Conservation (phyloP, 257 asterid genomes). For the Solanum sitiens region DNA sequence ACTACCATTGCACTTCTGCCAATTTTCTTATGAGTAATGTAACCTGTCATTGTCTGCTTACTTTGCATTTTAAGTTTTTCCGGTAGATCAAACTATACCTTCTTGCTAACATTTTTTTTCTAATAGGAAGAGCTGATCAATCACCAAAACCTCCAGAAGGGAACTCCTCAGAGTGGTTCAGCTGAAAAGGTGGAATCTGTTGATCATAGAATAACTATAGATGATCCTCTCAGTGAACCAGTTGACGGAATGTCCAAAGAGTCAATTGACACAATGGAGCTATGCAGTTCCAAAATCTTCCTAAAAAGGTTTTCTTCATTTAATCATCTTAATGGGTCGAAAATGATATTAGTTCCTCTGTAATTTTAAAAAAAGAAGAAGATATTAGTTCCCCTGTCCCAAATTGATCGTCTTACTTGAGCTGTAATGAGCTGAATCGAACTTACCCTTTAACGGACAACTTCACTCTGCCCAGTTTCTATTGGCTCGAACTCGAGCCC, state of each 20-base stretch:
- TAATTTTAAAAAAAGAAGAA: background rate
- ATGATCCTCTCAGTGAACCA: slow-evolving; percentile 16
- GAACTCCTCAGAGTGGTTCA: slow-evolving; percentile 15
- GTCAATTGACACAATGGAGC: slow-evolving; percentile 33
- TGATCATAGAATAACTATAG: slow-evolving; percentile 14
- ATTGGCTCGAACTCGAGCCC: background rate
- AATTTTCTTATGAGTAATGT: background rate
- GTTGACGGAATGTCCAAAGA: slow-evolving; percentile 34
- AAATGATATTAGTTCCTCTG: background rate
- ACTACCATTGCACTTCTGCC: background rate
- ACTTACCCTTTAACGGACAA: background rate
- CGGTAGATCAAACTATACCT: background rate
- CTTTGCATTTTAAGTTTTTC: background rate
- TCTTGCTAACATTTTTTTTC: background rate
- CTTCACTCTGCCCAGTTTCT: background rate
- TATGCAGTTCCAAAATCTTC: slow-evolving; percentile 36
- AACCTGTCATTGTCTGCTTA: background rate
- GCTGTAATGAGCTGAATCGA: background rate
- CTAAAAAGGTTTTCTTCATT: slow-evolving; percentile 56
- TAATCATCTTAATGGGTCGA: background rate
- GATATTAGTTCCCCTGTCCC: background rate
- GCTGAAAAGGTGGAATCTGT: slow-evolving; percentile 10
- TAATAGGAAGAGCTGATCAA: slow-evolving; percentile 38
- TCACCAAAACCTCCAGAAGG: slow-evolving; percentile 22
- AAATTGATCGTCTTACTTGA: background rate